Evolutionary conservation across 2,329 filamentous ascomycete genomes (phyloP).

Genomic region (Cylindrodendrum hubeiense): DNA sequence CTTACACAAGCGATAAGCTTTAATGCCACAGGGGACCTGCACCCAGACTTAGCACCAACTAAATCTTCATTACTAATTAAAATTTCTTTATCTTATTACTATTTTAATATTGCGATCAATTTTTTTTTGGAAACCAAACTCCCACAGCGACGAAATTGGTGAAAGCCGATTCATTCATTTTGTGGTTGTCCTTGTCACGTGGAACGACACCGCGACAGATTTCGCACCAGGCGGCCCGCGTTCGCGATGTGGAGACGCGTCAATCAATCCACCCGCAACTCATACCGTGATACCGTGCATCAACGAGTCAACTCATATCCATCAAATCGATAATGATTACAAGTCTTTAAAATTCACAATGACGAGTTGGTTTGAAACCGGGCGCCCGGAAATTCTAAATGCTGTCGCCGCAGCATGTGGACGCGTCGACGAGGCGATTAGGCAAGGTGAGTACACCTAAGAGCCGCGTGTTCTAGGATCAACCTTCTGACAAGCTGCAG

Average conservation of each 20-base stretch:
- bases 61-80: too few species aligned
- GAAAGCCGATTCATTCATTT: neutral
- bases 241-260: slow-evolving; percentile 41
- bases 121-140: neutral
- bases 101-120: neutral
- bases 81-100: neutral
- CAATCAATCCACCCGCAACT: slow-evolving; percentile 5
- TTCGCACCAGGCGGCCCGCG: slow-evolving; percentile 27
- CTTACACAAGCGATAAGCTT: too few species aligned
- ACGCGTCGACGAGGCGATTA: slow-evolving; percentile 53
- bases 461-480: slow-evolving; percentile 2
- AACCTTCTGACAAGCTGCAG: slow-evolving; percentile 31
- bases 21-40: too few species aligned
- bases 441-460: slow-evolving; percentile 46
- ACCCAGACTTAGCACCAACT: too few species aligned
- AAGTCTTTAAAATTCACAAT: slow-evolving; percentile 40
- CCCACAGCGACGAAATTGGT: neutral
- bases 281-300: neutral
- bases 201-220: neutral
- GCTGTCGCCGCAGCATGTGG: slow-evolving; percentile 56
- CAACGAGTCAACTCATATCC: neutral
- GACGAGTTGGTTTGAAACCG: slow-evolving; percentile 55
- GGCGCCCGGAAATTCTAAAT: slow-evolving; percentile 55
- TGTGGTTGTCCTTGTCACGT: slow-evolving; percentile 13
- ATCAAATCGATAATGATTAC: neutral